phyloP scores from a whole-genome alignment of 1,139 yeast genomes.

The Entelexis sorbosivorans region DNA sequence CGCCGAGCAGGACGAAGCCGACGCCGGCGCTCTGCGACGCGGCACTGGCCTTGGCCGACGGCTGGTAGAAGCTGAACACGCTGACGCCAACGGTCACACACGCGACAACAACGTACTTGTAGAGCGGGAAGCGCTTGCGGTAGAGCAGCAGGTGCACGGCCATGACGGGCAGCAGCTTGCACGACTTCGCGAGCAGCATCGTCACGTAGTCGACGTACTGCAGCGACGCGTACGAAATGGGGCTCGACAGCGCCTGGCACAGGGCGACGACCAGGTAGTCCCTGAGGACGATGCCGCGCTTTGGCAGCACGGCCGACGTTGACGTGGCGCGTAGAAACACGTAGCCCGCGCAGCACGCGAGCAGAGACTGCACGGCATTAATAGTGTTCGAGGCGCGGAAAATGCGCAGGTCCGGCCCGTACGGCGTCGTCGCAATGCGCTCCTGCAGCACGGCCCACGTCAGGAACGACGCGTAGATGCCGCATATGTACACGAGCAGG shows the following conservation, averaged over 20 bases:
- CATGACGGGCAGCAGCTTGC: slow-evolving; percentile 89
- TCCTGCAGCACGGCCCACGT: slow-evolving; percentile 92
- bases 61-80: slow-evolving; percentile 48
- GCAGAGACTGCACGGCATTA: slow-evolving; percentile 58
- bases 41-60: slow-evolving; percentile 22
- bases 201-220: slow-evolving; percentile 79
- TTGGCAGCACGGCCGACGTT: slow-evolving; percentile 25
- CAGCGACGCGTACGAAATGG: slow-evolving; percentile 64
- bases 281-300: slow-evolving; percentile 30
- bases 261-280: slow-evolving; percentile 55
- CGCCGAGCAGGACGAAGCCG: slow-evolving; percentile 51
- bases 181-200: slow-evolving; percentile 76
- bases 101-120: slow-evolving; percentile 67
- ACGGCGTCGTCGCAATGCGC: slow-evolving; percentile 67
- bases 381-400: slow-evolving; percentile 71
- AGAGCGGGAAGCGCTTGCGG: slow-evolving; percentile 57
- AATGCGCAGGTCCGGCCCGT: slow-evolving; percentile 46
- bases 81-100: slow-evolving; percentile 73
- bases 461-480: slow-evolving; percentile 74
- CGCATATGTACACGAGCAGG: slow-evolving; percentile 44
- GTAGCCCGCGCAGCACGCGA: slow-evolving; percentile 62
- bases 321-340: slow-evolving; percentile 37
- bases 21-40: slow-evolving; percentile 24
- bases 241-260: slow-evolving; percentile 73
- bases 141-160: slow-evolving; percentile 66